Percentiles rank a stretch among this genome's conserved stretches.
Evolutionary conservation across 257 asterid species (phyloP).

Genomic region (Verbena officinalis): DNA sequence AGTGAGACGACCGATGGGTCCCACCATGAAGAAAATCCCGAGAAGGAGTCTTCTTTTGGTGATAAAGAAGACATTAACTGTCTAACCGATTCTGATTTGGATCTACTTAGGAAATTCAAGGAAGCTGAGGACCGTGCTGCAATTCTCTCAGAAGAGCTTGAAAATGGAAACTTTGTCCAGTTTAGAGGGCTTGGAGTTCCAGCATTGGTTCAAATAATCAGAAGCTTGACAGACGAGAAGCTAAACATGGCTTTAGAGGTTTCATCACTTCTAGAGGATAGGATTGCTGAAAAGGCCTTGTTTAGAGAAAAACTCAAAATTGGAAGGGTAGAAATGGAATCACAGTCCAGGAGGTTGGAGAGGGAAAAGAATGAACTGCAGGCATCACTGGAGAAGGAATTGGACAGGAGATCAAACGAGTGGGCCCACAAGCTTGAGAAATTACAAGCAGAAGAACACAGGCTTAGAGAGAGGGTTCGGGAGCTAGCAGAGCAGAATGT

Average conservation of each 20-base stretch:
- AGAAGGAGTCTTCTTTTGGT: constrained; percentile 41
- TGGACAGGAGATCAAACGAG: constrained; percentile 90
- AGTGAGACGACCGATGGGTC: constrained; percentile 48
- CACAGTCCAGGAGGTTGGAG: constrained; percentile 62
- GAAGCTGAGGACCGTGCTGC: constrained; percentile 77
- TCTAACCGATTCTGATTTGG: constrained; percentile 48
- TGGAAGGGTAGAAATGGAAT: constrained; percentile 52
- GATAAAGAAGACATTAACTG: constrained; percentile 39
- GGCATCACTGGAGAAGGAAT: constrained; percentile 76
- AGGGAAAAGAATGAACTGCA: constrained; percentile 83
- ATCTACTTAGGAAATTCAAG: constrained; percentile 56
- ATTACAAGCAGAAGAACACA: constrained; percentile 83
- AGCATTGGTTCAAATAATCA: constrained; percentile 57
- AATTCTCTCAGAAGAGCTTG: constrained; percentile 70
- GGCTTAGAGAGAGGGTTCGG: constrained; percentile 94
- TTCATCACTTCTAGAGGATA: constrained; percentile 59
- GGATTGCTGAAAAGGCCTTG: constrained; percentile 79
- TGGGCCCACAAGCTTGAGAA: constrained; percentile 90
- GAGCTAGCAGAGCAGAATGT: constrained; percentile 98
- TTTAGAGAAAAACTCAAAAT: constrained; percentile 59
- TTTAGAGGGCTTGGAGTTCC: constrained; percentile 60
- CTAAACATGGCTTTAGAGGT: constrained; percentile 74
- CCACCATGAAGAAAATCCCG: constrained; percentile 44
- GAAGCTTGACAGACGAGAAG: constrained; percentile 72
- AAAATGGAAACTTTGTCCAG: constrained; percentile 49